Conservation (phyloP, 2,329 filamentous ascomycete genomes). For the Tolypocladium ovalisporum region DNA sequence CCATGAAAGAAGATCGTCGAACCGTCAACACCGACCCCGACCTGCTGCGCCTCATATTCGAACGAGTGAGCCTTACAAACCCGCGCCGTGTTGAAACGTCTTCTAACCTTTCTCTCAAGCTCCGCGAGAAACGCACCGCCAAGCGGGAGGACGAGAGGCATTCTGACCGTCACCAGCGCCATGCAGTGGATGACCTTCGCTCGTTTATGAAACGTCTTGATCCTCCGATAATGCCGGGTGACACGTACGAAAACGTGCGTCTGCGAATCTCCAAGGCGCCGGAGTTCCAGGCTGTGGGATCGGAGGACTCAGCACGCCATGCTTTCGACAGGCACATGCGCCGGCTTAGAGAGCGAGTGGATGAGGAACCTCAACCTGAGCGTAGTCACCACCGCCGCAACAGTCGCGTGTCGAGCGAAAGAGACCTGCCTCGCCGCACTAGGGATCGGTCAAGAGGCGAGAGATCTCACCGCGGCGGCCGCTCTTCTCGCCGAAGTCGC, state of each 20-base stretch:
- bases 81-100: not conserved
- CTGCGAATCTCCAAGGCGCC: slow-evolving; percentile 68
- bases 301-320: slow-evolving; percentile 69
- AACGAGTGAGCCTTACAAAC: slow-evolving; percentile 44
- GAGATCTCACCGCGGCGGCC: slow-evolving; percentile 49
- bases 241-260: slow-evolving; percentile 84
- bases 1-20: slow-evolving; percentile 77
- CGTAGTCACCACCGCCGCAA: slow-evolving; percentile 36
- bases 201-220: slow-evolving; percentile 83
- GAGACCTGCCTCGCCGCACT: slow-evolving; percentile 48
- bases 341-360: slow-evolving; percentile 82
- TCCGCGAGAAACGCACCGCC: slow-evolving; percentile 77
- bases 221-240: slow-evolving; percentile 63
- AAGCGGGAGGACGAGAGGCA: slow-evolving; percentile 78
- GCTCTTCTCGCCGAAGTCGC: slow-evolving; percentile 58
- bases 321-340: slow-evolving; percentile 90
- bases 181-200: slow-evolving; percentile 73
- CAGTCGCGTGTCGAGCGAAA: slow-evolving; percentile 42
- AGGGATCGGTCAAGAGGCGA: slow-evolving; percentile 48
- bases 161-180: slow-evolving; percentile 74
- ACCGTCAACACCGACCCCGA: slow-evolving; percentile 81
- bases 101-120: slow-evolving; percentile 26
- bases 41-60: slow-evolving; percentile 69
- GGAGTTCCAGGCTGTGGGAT: slow-evolving; percentile 73
- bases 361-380: slow-evolving; percentile 66